Evolutionary conservation across 805 yeast species (phyloP).

Genomic region (Metschnikowia santaceciliae): DNA sequence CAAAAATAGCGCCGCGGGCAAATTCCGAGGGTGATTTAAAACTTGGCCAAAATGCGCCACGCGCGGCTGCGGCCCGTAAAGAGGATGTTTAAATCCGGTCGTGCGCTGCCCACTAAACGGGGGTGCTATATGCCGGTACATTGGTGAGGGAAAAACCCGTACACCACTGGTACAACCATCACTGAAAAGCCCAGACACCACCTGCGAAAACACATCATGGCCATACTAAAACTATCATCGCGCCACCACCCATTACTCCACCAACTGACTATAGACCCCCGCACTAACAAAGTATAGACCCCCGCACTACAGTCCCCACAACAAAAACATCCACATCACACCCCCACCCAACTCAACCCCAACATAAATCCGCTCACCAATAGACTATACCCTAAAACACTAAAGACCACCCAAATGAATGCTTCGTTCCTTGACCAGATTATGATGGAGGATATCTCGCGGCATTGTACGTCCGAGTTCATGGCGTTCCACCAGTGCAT

Average conservation of each 20-base stretch:
- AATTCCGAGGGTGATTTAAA: not conserved
- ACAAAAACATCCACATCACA: too few relatives aligned
- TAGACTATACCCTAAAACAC: too few relatives aligned
- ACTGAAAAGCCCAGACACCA: too few relatives aligned
- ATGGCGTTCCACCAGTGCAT: conserved; percentile 72
- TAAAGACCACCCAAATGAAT: conserved; percentile 7
- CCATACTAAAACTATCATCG: too few relatives aligned
- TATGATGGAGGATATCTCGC: conserved; percentile 73
- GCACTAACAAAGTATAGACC: too few relatives aligned
- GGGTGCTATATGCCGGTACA: too few relatives aligned
- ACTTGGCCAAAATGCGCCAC: not conserved
- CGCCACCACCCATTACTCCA: too few relatives aligned
- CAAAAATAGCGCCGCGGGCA: conserved; percentile 1
- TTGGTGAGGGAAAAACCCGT: not conserved
- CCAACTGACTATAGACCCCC: too few relatives aligned
- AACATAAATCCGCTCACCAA: too few relatives aligned
- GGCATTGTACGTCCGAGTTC: conserved; percentile 69
- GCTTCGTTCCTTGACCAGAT: conserved; percentile 54
- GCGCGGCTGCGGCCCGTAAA: not conserved
- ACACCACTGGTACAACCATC: not conserved
- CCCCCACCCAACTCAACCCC: too few relatives aligned
- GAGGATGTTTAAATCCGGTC: not conserved
- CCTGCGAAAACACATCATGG: too few relatives aligned
- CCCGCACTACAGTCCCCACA: too few relatives aligned
- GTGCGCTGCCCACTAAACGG: not conserved